phyloP scores from a whole-genome alignment of 73 alveolate species.

The Paramecium biaurelia region DNA sequence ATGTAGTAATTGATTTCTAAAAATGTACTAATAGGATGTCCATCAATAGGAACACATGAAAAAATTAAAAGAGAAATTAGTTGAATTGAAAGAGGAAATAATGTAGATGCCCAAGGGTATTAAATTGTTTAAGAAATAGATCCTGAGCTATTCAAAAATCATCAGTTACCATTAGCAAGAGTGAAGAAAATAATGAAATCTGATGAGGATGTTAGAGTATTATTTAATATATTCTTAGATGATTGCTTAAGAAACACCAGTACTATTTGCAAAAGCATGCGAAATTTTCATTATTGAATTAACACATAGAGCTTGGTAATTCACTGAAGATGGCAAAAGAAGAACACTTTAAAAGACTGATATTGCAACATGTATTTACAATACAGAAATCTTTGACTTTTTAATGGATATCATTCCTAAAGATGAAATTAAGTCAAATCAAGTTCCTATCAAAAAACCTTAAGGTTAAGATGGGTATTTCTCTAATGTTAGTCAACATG shows the following conservation, averaged over 20 bases:
- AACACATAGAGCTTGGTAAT: constrained; percentile 95
- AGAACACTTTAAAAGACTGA: constrained; percentile 95
- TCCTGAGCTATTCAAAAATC: constrained; percentile 79
- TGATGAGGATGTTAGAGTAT: constrained; percentile 94
- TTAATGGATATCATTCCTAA: constrained; percentile 73
- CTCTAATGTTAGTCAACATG: constrained; percentile 14
- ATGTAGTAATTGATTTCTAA: background rate
- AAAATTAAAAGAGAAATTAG: constrained; percentile 57
- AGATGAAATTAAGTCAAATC: constrained; percentile 47
- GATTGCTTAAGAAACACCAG: constrained; percentile 98
- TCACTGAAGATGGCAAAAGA: constrained; percentile 94
- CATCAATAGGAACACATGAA: constrained; percentile 61
- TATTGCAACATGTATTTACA: constrained; percentile 93
- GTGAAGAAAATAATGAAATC: constrained; percentile 97
- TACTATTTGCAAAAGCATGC: constrained; percentile 98
- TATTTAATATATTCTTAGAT: constrained; percentile 53
- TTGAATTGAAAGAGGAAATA: constrained; percentile 63
- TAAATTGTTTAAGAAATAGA: constrained; percentile 36
- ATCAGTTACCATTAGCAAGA: constrained; percentile 97
- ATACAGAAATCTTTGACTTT: constrained; percentile 96
- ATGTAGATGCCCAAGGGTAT: constrained; percentile 60
- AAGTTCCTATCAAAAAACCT: constrained; percentile 54
- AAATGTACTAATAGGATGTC: background rate
- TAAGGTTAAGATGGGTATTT: constrained; percentile 40
- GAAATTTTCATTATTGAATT: constrained; percentile 97